Evolutionary conservation across 352 stramenopile genomes (phyloP).

Genomic region (Phytopythium oedochilum): DNA sequence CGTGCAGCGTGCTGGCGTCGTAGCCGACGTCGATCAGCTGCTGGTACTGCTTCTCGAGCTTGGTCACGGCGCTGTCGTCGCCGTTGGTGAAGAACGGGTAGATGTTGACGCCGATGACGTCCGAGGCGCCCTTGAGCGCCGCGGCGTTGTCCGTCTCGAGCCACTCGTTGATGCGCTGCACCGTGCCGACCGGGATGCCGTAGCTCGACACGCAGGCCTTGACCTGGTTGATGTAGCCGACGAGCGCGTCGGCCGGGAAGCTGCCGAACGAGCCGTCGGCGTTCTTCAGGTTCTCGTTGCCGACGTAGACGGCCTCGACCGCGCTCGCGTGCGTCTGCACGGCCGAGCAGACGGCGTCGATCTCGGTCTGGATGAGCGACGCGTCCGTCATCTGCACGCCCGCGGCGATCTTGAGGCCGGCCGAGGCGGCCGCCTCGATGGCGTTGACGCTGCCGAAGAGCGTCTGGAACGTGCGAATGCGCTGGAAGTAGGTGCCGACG

Average conservation of each 20-base stretch:
- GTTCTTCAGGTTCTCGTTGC: constrained; percentile 72
- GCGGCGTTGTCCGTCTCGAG: constrained; percentile 25
- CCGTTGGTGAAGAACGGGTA: constrained; percentile 66
- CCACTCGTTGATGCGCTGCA: constrained; percentile 70
- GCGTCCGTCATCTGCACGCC: constrained; percentile 61
- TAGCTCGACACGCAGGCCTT: constrained; percentile 35
- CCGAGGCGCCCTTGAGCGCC: constrained; percentile 25
- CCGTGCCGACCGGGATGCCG: constrained; percentile 48
- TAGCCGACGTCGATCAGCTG: constrained; percentile 39
- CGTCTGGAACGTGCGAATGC: constrained; percentile 68
- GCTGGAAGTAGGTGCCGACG: constrained; percentile 42
- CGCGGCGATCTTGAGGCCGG: constrained; percentile 47
- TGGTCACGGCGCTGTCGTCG: constrained; percentile 23
- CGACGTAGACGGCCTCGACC: constrained; percentile 61
- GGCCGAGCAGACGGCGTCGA: constrained; percentile 53
- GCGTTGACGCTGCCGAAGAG: constrained; percentile 46
- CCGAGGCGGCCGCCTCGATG: constrained; percentile 30
- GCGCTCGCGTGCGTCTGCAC: constrained; percentile 23
- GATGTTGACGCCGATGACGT: constrained; percentile 51
- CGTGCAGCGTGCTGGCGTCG: constrained; percentile 21
- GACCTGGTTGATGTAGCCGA: constrained; percentile 49
- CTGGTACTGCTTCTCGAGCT: constrained; percentile 46
- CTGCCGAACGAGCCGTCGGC: constrained; percentile 27
- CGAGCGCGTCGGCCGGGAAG: constrained; percentile 27
- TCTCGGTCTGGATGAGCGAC: constrained; percentile 31